Percentiles rank a stretch among this genome's conserved stretches.
These are phyloP conservation scores for Chaetomiaceae sp. DNA, from an alignment of 2,329 filamentous ascomycete genomes.

Conservation along the genomic window DNA sequence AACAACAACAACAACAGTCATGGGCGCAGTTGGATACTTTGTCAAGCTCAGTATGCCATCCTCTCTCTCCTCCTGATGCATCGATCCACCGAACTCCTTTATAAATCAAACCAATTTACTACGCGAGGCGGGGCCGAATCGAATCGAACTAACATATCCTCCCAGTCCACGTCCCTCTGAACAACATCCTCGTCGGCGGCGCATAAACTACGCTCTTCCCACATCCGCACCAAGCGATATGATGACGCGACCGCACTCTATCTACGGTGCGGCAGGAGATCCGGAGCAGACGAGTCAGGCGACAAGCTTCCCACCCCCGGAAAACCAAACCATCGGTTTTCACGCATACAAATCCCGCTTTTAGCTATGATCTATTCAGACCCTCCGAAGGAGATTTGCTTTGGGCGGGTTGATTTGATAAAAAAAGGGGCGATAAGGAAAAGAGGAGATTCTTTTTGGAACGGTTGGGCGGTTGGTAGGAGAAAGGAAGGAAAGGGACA, in stretches of 20 bases:
- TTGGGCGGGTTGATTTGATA: neutral
- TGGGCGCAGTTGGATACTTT: constrained; percentile 66
- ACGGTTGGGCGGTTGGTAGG: neutral
- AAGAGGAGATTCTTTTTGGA: too few species aligned
- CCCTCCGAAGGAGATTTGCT: neutral
- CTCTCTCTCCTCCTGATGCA: neutral
- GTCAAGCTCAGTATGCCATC: constrained; percentile 58
- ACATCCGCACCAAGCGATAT: too few species aligned
- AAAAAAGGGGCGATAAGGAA: neutral
- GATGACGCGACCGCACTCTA: too few species aligned
- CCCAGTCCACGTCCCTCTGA: constrained; percentile 63
- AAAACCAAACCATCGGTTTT: too few species aligned
- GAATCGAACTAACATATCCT: too few species aligned
- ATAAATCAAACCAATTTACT: neutral
- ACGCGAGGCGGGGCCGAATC: too few species aligned
- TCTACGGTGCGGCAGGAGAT: too few species aligned
- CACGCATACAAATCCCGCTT: too few species aligned
- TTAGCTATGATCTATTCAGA: too few species aligned
- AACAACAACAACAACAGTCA: constrained; percentile 37
- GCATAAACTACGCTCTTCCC: constrained; percentile 42
- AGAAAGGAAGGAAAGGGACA: neutral
- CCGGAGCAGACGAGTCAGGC: too few species aligned
- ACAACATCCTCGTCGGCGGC: constrained; percentile 65
- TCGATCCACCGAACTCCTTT: neutral
- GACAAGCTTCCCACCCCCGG: too few species aligned